Evolutionary conservation across 192 early-diverging fungal genomes (phyloP).

Genomic region (Umbelopsis sp.): DNA sequence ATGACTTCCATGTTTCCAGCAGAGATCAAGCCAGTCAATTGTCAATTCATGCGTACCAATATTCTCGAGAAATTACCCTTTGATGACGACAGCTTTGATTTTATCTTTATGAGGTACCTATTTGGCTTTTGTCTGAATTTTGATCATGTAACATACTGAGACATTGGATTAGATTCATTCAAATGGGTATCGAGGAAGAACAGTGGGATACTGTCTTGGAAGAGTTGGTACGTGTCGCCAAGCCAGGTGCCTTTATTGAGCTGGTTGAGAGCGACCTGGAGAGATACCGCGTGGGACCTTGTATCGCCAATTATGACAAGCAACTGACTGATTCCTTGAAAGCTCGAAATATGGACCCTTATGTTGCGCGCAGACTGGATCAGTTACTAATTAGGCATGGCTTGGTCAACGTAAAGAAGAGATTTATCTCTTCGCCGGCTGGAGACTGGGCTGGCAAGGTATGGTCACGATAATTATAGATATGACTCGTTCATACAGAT

Average conservation of each 20-base stretch:
- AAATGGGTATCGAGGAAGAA: constrained; percentile 34
- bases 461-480: background rate
- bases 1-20: constrained; percentile 32
- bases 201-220: constrained; percentile 43
- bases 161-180: constrained; percentile 29
- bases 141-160: background rate
- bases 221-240: constrained; percentile 50
- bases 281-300: constrained; percentile 35
- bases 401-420: constrained; percentile 22
- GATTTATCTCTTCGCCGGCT: constrained; percentile 42
- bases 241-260: constrained; percentile 57
- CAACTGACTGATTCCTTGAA: constrained; percentile 21
- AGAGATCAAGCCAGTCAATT: constrained; percentile 39
- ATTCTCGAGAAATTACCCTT: constrained; percentile 37
- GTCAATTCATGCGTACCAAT: constrained; percentile 37
- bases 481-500: background rate
- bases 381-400: constrained; percentile 12
- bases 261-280: constrained; percentile 42
- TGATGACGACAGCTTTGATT: constrained; percentile 53
- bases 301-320: constrained; percentile 26
- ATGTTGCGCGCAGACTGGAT: constrained; percentile 26
- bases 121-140: no score
- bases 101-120: constrained; percentile 47
- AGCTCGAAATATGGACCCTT: constrained; percentile 29
- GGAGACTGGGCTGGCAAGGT: constrained; percentile 46